Conservation (phyloP, 257 asterid genomes). For the Nicotiana paniculata region DNA sequence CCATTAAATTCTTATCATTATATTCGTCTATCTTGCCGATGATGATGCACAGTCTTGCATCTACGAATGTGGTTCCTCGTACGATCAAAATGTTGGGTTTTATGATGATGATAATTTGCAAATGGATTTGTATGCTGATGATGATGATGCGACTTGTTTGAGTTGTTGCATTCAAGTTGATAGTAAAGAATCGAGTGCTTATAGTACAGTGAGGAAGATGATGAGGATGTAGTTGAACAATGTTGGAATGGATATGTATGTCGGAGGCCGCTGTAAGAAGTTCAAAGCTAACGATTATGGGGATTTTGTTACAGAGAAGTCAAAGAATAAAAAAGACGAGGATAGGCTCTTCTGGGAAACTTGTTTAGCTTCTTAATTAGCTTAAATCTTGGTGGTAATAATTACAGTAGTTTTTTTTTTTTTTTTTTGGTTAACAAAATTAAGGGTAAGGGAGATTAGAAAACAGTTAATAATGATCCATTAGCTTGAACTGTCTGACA, state of each 20-base stretch:
- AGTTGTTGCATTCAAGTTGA: background rate
- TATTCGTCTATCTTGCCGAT: background rate
- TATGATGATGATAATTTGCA: background rate
- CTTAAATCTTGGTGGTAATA: too few species aligned
- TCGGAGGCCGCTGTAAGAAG: background rate
- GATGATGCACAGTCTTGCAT: constrained; percentile 27
- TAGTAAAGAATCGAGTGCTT: background rate
- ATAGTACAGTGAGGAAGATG: constrained; percentile 1
- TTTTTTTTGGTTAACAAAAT: too few species aligned
- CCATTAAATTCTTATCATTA: background rate
- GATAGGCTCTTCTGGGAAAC: constrained; percentile 26
- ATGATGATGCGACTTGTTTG: background rate
- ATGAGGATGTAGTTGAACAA: constrained; percentile 17
- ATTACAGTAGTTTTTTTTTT: too few species aligned
- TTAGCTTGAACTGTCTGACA: too few species aligned
- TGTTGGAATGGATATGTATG: background rate
- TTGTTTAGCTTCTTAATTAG: constrained; percentile 16
- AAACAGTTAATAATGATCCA: too few species aligned
- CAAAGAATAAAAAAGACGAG: constrained; percentile 4
- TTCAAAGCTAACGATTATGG: background rate
- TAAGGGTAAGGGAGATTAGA: too few species aligned
- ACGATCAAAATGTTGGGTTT: background rate
- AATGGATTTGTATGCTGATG: background rate
- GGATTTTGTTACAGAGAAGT: background rate
- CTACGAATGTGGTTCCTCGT: background rate